Percentiles rank a stretch among this genome's conserved stretches.
Conservation (phyloP, 2,329 filamentous ascomycete species). For the Claviceps sp. region DNA sequence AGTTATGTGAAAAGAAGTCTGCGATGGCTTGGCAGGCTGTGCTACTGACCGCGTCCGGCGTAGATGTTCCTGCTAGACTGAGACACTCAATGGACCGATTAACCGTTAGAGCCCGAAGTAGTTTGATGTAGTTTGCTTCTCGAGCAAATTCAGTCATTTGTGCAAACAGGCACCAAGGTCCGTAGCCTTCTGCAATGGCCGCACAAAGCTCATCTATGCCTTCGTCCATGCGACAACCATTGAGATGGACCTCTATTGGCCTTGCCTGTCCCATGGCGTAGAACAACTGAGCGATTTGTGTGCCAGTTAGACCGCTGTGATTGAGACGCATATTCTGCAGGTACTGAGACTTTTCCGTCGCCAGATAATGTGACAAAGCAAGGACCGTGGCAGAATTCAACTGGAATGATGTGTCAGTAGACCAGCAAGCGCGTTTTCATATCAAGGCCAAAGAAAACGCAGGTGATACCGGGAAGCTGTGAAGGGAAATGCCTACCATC, state of each 20-base stretch:
- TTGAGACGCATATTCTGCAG: conserved; percentile 35
- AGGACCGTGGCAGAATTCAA: conserved; percentile 36
- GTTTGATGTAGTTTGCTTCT: conserved; percentile 36
- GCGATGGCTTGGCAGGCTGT: conserved; percentile 35
- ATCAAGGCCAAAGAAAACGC: neutral
- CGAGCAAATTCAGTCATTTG: conserved; percentile 44
- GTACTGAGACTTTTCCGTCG: conserved; percentile 22
- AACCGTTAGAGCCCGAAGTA: conserved; percentile 35
- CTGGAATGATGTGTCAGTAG: conserved; percentile 15
- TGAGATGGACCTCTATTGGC: conserved; percentile 35
- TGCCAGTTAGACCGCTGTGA: conserved; percentile 37
- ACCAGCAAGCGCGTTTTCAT: neutral
- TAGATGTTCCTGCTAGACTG: conserved; percentile 40
- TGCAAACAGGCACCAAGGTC: conserved; percentile 36
- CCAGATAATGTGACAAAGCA: conserved; percentile 33
- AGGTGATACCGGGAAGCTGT: neutral
- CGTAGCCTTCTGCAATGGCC: conserved; percentile 32
- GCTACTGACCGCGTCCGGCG: conserved; percentile 30
- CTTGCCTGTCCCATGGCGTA: conserved; percentile 34
- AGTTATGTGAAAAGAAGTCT: conserved; percentile 37
- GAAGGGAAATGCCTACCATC: conserved; percentile 22
- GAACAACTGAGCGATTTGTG: conserved; percentile 36
- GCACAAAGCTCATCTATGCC: conserved; percentile 36
- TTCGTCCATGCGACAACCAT: conserved; percentile 38
- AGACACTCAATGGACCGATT: conserved; percentile 37